Base-by-base conservation (phyloP, 75 land plant species). In the Picea sitchensis region DNA sequence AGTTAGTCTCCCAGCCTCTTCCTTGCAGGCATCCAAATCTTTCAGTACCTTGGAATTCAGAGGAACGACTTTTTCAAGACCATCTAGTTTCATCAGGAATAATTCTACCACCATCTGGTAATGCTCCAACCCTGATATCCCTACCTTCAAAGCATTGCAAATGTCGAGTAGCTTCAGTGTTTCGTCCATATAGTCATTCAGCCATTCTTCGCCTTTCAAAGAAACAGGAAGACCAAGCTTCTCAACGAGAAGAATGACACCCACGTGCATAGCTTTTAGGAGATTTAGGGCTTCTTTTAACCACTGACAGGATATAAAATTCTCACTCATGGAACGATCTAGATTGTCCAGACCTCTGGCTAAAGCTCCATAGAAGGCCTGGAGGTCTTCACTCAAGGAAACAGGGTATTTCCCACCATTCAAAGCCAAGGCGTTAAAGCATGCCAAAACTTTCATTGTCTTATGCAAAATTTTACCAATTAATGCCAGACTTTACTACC, bases 141-240 rank as follows among this genome's bases (percentile, higher is more conserved):
- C 83, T 1, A 71, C 77, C 38, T 78, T 77, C 44, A 82, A 15
- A 6, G 78, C 81, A 76, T 82, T 82, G 81, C 83, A 82, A 20
- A 82, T 72, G 4, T 78, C 83, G 38, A 82, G 73, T 2, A 82
- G 59, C 61, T 77, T 78, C 80, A 82, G 61, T 73, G 77, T 77
- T 73, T 82, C 83, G 20, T 44, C 73, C 83, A 82, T 82, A 78
- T 82, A 82, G 31, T 77, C 80, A 65, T 82, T 77, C 59, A 82
- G 20, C 83, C 81, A 82, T 17, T 47, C 36, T 56, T 82, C 81
- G 34, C 31, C 51, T 18, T 51, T 76, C 30, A n/a, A 61, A 56
- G 59, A 78, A 58, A 77, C 18, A 14, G 26, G 30, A 4, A 21
- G 68, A 7, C 36, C 30, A 14, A 54, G 34, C 32, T 61, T 76